Percentiles rank a stretch among this genome's conserved stretches.
phyloP scores from a whole-genome alignment of 768 basidiomycete species.

The Hemileccinum rubropunctum region DNA sequence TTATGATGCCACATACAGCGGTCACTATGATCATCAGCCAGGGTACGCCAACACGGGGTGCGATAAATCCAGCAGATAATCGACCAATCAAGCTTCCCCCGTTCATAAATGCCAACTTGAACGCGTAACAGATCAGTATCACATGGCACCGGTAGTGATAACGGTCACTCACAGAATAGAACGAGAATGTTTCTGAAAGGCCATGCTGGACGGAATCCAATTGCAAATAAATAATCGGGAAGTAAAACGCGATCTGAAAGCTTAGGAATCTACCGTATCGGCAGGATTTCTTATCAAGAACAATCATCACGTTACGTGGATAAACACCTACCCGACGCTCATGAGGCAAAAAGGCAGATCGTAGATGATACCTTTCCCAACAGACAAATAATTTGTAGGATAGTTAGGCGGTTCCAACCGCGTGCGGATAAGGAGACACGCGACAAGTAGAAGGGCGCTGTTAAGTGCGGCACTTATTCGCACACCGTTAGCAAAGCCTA shows the following conservation, averaged over 20 bases:
- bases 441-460: constrained; percentile 34
- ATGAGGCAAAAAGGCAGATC: constrained; percentile 21
- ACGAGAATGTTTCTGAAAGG: constrained; percentile 45
- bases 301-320: neutral
- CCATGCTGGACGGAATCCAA: constrained; percentile 49
- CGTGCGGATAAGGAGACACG: constrained; percentile 35
- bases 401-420: constrained; percentile 35
- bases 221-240: constrained; percentile 57
- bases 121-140: neutral
- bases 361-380: constrained; percentile 11
- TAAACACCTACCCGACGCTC: constrained; percentile 19
- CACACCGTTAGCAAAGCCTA: constrained; percentile 48
- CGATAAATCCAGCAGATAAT: constrained; percentile 43
- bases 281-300: neutral
- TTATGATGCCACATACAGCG: constrained; percentile 31
- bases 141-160: neutral
- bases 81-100: constrained; percentile 51
- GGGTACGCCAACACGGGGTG: constrained; percentile 42
- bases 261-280: constrained; percentile 13
- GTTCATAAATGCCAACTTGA: constrained; percentile 51
- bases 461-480: constrained; percentile 46
- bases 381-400: constrained; percentile 12
- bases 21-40: constrained; percentile 39
- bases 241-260: constrained; percentile 41
- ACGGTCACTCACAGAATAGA: constrained; percentile 45